Evolutionary conservation across 2,329 filamentous ascomycete species (phyloP).

Genomic region (Phialophora verrucosa): DNA sequence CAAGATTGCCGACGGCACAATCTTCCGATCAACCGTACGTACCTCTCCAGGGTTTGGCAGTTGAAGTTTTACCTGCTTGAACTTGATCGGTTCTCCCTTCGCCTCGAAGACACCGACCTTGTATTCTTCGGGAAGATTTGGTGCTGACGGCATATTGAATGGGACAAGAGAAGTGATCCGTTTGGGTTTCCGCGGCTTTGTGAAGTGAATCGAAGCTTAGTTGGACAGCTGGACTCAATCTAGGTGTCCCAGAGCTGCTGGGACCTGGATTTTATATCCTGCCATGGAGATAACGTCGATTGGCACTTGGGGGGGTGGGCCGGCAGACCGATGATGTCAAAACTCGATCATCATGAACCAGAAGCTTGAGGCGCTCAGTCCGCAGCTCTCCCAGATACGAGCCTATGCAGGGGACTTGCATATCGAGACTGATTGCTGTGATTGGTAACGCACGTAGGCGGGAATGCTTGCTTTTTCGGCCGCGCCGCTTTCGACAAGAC

Average conservation of each 20-base stretch:
- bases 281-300: neutral
- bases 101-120: constrained; percentile 68
- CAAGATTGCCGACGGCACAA: neutral
- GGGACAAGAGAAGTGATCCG: neutral
- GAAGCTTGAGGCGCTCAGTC: neutral
- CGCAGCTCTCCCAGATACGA: neutral
- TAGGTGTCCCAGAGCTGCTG: neutral
- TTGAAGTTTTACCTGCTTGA: constrained; percentile 66
- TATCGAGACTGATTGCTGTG: neutral
- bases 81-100: constrained; percentile 57
- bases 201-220: neutral
- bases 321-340: neutral
- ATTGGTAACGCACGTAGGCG: neutral
- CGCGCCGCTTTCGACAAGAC: neutral
- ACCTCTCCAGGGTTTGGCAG: constrained; percentile 64
- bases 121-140: constrained; percentile 66
- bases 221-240: neutral
- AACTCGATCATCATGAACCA: neutral
- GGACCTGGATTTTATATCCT: neutral
- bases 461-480: neutral
- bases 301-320: neutral
- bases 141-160: constrained; percentile 18
- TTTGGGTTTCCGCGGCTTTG: neutral
- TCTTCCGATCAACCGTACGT: neutral
- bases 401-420: neutral